Conservation (phyloP, 768 basidiomycete species). For the Arthromyces matolae region DNA sequence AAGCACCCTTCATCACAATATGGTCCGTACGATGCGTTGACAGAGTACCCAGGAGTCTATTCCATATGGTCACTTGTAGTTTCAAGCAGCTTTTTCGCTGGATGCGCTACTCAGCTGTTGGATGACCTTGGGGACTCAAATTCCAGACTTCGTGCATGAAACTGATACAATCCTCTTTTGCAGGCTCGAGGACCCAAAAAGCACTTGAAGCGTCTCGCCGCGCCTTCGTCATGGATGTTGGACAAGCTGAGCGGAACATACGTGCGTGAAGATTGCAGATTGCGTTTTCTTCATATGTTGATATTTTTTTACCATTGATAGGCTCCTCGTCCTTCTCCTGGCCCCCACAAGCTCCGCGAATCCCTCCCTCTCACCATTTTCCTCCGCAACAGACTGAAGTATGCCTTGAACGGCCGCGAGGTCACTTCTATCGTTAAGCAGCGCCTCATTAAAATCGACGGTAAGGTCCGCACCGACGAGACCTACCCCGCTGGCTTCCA, state of each 20-base stretch:
- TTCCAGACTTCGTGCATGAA: slow-evolving; percentile 9
- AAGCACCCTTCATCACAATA: slow-evolving; percentile 40
- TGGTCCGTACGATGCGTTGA: slow-evolving; percentile 38
- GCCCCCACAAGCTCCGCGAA: slow-evolving; percentile 99
- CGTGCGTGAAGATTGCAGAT: slow-evolving; percentile 43
- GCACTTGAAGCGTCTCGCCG: slow-evolving; percentile 95
- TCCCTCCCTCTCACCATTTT: slow-evolving; percentile 96
- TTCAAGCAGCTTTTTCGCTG: slow-evolving; percentile 25
- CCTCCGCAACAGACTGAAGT: slow-evolving; percentile 98
- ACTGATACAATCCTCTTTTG: slow-evolving; percentile 17
- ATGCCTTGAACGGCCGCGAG: slow-evolving; percentile 95
- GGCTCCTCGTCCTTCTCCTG: slow-evolving; percentile 96
- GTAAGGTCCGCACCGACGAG: slow-evolving; percentile 96
- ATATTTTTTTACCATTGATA: slow-evolving; percentile 25
- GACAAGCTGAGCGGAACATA: slow-evolving; percentile 97
- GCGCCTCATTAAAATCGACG: slow-evolving; percentile 97
- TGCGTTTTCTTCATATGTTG: neutral
- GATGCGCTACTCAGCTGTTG: slow-evolving; percentile 32
- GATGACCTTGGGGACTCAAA: slow-evolving; percentile 35
- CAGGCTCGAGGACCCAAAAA: slow-evolving; percentile 98
- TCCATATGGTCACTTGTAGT: slow-evolving; percentile 18
- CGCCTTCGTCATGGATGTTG: slow-evolving; percentile 99
- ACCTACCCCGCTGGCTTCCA: slow-evolving; percentile 97
- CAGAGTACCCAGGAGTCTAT: slow-evolving; percentile 19
- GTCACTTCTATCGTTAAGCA: slow-evolving; percentile 93